Evolutionary conservation across 129 eudicot species (phyloP).

Genomic region (Flaveria bidentis): DNA sequence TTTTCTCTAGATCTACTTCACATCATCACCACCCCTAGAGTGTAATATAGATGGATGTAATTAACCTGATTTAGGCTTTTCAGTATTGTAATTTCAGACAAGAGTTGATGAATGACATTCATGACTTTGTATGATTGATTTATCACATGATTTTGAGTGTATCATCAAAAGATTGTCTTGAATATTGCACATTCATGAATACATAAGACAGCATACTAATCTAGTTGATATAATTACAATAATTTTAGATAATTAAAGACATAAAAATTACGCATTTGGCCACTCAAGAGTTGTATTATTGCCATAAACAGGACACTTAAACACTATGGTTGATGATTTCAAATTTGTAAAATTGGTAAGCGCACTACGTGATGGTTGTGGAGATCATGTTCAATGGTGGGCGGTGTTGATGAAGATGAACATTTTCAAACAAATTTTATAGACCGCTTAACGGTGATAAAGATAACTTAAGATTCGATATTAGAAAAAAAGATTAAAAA

Average conservation of each 20-base stretch:
- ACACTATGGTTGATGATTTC: not conserved
- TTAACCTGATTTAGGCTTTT: slow-evolving; percentile 10
- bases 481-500: not conserved
- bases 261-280: not conserved
- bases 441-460: not conserved
- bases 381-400: not conserved
- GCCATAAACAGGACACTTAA: not conserved
- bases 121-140: not conserved
- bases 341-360: not conserved
- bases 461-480: not conserved
- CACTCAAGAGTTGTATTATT: not conserved
- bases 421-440: not conserved
- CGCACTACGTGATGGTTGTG: not conserved
- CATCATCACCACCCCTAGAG: slow-evolving; percentile 24
- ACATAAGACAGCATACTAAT: not conserved
- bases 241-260: not conserved
- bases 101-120: not conserved
- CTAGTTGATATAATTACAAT: not conserved
- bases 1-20: slow-evolving; percentile 37
- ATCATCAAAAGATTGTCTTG: slow-evolving; percentile 6
- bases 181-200: not conserved
- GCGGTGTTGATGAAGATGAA: not conserved
- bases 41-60: not conserved
- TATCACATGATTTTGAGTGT: not conserved
- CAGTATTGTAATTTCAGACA: not conserved